Conservation (phyloP, 1,139 yeast genomes). For the Yamadazyma buinensis region DNA sequence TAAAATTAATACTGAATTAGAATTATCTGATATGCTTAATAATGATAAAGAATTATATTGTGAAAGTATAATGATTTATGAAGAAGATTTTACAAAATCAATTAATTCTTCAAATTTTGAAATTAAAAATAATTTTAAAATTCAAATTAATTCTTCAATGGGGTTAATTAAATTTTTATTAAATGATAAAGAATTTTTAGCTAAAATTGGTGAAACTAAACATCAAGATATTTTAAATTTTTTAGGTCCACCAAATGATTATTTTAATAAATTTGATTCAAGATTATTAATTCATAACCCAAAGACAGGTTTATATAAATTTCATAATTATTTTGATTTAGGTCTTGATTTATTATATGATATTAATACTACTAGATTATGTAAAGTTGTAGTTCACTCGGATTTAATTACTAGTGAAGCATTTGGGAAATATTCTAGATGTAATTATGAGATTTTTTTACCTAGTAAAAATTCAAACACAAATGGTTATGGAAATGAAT, state of each 20-base stretch:
- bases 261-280: conserved; percentile 46
- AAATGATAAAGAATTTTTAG: conserved; percentile 5
- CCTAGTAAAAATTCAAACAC: not conserved
- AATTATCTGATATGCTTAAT: conserved; percentile 23
- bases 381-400: conserved; percentile 37
- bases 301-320: conserved; percentile 24
- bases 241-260: conserved; percentile 58
- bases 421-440: conserved; percentile 49
- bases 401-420: conserved; percentile 44
- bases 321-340: conserved; percentile 52
- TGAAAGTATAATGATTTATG: conserved; percentile 32
- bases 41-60: conserved; percentile 37
- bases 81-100: conserved; percentile 11
- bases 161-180: conserved; percentile 13
- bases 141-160: conserved; percentile 12
- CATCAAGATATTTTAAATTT: conserved; percentile 46
- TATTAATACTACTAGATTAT: conserved; percentile 30
- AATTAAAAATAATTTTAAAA: conserved; percentile 4
- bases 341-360: conserved; percentile 56
- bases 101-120: too few relatives aligned
- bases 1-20: conserved; percentile 12
- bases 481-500: not conserved
- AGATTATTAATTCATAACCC: conserved; percentile 37
- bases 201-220: conserved; percentile 38
- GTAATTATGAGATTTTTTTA: conserved; percentile 33